Base-by-base conservation (phyloP, 192 early-diverging fungal genomes). In the Backusella tuberculispora region DNA sequence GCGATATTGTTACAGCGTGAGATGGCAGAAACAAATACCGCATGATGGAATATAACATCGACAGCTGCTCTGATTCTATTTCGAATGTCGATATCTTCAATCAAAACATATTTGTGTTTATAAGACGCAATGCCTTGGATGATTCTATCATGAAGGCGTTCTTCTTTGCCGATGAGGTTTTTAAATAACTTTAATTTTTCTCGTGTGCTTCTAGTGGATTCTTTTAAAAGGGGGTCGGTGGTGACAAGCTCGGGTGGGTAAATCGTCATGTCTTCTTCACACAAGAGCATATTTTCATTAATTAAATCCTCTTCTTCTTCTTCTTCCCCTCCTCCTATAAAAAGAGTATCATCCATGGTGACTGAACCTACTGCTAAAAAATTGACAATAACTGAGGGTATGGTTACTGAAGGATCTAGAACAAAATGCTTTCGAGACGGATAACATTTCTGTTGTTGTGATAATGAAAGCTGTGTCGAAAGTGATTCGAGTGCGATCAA, bases 1-100 rank as follows among this genome's bases (percentile, higher is more conserved):
- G 41, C 34, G 71, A 73, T 60, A 21, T 34, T 46, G 17, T 21
- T 38, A 14, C 8, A 34, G 24, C 69, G 60, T 17, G 70, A 50
- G 9, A 77, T 43, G 14, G 80, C 70, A 12, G 80, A 43, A 19
- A 81, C 74, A 75, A 81, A 81, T 1, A 81, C 76, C 24, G 76
- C 76, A 41, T 81, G 80, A 63, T 81, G 80, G 46, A 81, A 81
- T 38, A 81, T 69, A 5, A 77, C 66, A 67, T 81, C 80, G 15
- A 81, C 80, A 5, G 80, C 68, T 0, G 74, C 68, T 12, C 80
- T 53, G 19, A 81, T 74, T 24, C 80, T 73, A 45, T 81, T 81
- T 12, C 80, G 76, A 17, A 74, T 78, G 29, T 81, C 80, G 46
- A 81, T 81, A 48, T 81, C 76, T 67, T 81, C 80, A 50, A 81